phyloP scores from a whole-genome alignment of 2,329 filamentous ascomycete species.

The Colletotrichum camelliae region DNA sequence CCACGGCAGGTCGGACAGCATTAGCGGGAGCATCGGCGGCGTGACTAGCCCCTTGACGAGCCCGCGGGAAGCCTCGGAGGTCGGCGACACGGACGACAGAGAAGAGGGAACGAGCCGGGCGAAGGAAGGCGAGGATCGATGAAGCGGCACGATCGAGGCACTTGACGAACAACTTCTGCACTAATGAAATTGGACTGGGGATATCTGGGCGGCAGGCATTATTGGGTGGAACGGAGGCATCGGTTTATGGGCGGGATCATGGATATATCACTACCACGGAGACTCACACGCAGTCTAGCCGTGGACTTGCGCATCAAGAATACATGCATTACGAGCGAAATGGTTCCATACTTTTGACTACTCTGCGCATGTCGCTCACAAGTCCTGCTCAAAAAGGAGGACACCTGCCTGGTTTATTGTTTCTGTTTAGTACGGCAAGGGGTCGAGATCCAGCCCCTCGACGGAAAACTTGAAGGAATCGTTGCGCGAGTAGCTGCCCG shows the following conservation, averaged over 20 bases:
- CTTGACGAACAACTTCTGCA: constrained; percentile 7
- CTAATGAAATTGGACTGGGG: background rate
- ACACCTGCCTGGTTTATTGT: too few species aligned
- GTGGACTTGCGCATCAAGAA: background rate
- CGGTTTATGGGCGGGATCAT: background rate
- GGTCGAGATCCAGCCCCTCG: constrained; percentile 61
- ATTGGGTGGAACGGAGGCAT: background rate
- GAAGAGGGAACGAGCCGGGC: constrained; percentile 32
- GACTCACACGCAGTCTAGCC: background rate
- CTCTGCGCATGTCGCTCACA: background rate
- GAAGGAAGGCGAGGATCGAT: constrained; percentile 30
- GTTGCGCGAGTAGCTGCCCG: constrained; percentile 80
- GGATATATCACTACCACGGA: constrained; percentile 7
- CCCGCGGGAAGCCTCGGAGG: constrained; percentile 47
- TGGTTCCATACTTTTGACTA: background rate
- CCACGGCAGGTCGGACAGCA: constrained; percentile 82
- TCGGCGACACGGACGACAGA: constrained; percentile 33
- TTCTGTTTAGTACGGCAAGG: constrained; percentile 53
- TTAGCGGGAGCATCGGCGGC: constrained; percentile 75
- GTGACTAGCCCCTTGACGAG: constrained; percentile 68
- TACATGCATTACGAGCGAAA: constrained; percentile 12
- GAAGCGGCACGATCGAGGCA: background rate
- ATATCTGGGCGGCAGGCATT: background rate
- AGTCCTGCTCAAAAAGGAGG: background rate
- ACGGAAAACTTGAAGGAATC: constrained; percentile 68